phyloP scores from a whole-genome alignment of 2,329 filamentous ascomycete genomes.

The Penicillium expansum region DNA sequence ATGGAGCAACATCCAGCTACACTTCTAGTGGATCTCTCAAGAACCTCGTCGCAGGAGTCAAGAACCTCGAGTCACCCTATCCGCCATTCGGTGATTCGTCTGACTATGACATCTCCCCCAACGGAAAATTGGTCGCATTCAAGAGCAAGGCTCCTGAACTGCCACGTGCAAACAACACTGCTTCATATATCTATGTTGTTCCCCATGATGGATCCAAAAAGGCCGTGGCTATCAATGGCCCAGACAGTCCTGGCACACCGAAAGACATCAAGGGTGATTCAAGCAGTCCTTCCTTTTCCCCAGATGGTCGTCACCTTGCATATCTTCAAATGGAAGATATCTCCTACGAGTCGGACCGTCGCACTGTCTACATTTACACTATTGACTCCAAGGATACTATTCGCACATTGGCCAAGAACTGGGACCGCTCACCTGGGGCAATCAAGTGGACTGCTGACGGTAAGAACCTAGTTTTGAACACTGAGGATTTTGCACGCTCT shows the following conservation, averaged over 20 bases:
- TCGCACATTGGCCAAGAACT: slow-evolving; percentile 37
- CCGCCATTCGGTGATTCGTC: slow-evolving; percentile 71
- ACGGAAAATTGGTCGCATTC: slow-evolving; percentile 42
- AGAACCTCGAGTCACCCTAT: slow-evolving; percentile 46
- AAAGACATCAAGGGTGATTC: slow-evolving; percentile 56
- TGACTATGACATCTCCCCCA: slow-evolving; percentile 67
- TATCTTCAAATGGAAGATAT: slow-evolving; percentile 76
- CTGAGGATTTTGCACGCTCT: slow-evolving; percentile 65
- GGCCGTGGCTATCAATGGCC: slow-evolving; percentile 44
- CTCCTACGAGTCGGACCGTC: slow-evolving; percentile 78
- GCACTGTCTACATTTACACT: slow-evolving; percentile 45
- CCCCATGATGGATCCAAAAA: slow-evolving; percentile 62
- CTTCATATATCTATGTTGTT: slow-evolving; percentile 75
- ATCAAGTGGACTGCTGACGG: slow-evolving; percentile 55
- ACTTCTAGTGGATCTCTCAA: slow-evolving; percentile 56
- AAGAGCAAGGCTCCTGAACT: slow-evolving; percentile 45
- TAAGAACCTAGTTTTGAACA: slow-evolving; percentile 66
- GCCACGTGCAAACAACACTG: slow-evolving; percentile 62
- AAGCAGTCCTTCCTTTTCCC: slow-evolving; percentile 70
- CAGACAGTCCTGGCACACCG: slow-evolving; percentile 39
- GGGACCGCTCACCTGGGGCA: slow-evolving; percentile 54
- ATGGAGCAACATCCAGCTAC: slow-evolving; percentile 38
- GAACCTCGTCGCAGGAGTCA: slow-evolving; percentile 40
- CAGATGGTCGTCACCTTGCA: slow-evolving; percentile 65
- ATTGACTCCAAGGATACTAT: slow-evolving; percentile 38